Evolutionary conservation across 2,329 filamentous ascomycete species (phyloP).

Genomic region (Exophiala sideris): DNA sequence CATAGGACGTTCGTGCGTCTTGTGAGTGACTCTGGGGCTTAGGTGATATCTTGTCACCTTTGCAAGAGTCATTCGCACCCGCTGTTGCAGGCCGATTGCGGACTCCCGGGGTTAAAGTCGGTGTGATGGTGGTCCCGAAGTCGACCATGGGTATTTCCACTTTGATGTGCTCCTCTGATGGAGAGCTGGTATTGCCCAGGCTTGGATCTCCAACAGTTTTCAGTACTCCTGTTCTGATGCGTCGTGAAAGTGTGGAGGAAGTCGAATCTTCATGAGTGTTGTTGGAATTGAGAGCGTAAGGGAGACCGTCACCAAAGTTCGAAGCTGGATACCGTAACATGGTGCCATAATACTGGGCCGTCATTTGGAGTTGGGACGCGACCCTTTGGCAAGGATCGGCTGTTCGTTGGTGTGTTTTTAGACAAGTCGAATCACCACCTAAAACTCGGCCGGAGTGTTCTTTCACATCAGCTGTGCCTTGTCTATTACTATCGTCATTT

Average conservation of each 20-base stretch:
- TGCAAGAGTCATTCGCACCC: constrained; percentile 37
- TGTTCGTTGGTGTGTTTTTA: constrained; percentile 32
- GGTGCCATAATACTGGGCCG: constrained; percentile 37
- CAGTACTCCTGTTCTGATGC: constrained; percentile 71
- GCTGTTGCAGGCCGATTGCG: constrained; percentile 55
- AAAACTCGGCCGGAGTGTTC: neutral
- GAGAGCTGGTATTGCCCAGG: constrained; percentile 45
- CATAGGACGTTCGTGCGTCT: constrained; percentile 10
- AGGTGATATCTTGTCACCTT: constrained; percentile 12
- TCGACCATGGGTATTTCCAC: constrained; percentile 67
- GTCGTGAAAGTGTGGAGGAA: constrained; percentile 43
- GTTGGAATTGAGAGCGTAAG: constrained; percentile 71
- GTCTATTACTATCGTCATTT: constrained; percentile 21
- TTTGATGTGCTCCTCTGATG: constrained; percentile 34
- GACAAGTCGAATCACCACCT: no score
- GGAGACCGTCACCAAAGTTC: constrained; percentile 60
- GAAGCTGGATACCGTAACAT: constrained; percentile 23
- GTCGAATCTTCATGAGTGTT: constrained; percentile 57
- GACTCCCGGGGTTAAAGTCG: constrained; percentile 47
- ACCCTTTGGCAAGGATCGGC: constrained; percentile 50
- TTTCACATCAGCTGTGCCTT: constrained; percentile 19
- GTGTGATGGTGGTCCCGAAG: constrained; percentile 80
- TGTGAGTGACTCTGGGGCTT: constrained; percentile 7
- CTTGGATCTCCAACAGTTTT: constrained; percentile 60
- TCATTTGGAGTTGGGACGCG: constrained; percentile 17